Percentiles rank a stretch among this genome's conserved stretches.
These are phyloP conservation scores for Apiotrichum porosum DNA, from an alignment of 1,284 basidiomycete genomes.

Conservation along the genomic window DNA sequence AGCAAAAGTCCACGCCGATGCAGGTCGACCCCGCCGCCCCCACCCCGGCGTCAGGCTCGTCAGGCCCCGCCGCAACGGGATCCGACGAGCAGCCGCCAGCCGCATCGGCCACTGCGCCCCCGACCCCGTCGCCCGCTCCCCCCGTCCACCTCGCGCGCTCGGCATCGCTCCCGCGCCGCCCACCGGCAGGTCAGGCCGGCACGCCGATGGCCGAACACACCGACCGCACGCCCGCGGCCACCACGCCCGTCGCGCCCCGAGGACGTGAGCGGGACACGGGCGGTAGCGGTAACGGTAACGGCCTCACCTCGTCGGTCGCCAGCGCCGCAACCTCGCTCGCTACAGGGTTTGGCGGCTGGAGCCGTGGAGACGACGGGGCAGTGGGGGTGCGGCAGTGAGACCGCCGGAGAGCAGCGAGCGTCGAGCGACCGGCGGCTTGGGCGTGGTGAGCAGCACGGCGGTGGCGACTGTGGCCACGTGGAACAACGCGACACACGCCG, in stretches of 20 bases:
- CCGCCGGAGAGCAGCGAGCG: neutral
- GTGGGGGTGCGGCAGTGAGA: neutral
- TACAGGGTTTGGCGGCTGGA: too few species aligned
- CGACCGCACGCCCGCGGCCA: neutral
- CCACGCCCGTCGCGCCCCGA: neutral
- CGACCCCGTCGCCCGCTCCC: neutral
- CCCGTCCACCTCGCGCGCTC: neutral
- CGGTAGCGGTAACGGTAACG: too few species aligned
- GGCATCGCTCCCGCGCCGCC: neutral
- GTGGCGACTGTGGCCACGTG: too few species aligned
- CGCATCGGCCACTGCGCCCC: neutral
- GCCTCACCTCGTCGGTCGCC: too few species aligned
- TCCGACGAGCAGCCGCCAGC: neutral
- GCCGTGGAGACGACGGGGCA: neutral
- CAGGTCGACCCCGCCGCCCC: too few species aligned
- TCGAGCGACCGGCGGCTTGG: neutral
- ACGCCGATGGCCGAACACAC: too few species aligned
- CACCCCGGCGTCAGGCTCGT: too few species aligned
- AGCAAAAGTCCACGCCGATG: too few species aligned
- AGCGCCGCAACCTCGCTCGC: too few species aligned
- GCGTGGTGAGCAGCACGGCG: too few species aligned
- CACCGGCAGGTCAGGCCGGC: too few species aligned
- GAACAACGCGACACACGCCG: too few species aligned
- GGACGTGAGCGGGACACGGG: neutral
- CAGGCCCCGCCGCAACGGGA: neutral